A percentile compares a stretch with the other conserved stretches of the same genome.
phyloP scores from a whole-genome alignment of 768 basidiomycete genomes.

The Lactarius deliciosus region DNA sequence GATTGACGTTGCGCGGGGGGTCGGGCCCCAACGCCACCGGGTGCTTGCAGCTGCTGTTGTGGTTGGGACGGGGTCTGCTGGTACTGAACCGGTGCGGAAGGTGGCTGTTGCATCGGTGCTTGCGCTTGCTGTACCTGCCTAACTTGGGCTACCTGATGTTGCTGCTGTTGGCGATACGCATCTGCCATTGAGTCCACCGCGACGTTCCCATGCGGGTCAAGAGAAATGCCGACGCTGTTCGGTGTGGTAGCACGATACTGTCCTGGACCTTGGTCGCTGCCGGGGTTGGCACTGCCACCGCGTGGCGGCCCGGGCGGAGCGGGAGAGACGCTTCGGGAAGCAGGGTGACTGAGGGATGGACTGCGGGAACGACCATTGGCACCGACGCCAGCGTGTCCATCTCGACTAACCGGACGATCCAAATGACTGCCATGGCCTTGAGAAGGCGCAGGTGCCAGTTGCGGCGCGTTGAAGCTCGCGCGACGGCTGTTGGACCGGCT shows the following conservation, averaged over 20 bases:
- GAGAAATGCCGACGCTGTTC: conserved; percentile 76
- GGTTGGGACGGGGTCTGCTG: conserved; percentile 41
- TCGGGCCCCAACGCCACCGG: not conserved
- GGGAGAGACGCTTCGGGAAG: conserved; percentile 57
- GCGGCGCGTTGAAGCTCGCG: conserved; percentile 34
- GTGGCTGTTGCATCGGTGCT: conserved; percentile 39
- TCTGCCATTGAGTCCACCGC: conserved; percentile 78
- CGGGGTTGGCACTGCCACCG: conserved; percentile 19
- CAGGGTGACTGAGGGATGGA: conserved; percentile 44
- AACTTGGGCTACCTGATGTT: conserved; percentile 28
- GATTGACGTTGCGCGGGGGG: conserved; percentile 20
- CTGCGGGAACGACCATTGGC: conserved; percentile 66
- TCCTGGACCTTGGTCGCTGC: conserved; percentile 19
- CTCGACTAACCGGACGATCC: conserved; percentile 54
- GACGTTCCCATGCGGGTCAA: conserved; percentile 80
- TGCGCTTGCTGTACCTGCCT: conserved; percentile 12
- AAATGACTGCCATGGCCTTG: conserved; percentile 33
- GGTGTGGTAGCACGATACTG: conserved; percentile 64
- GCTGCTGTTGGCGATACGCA: conserved; percentile 37
- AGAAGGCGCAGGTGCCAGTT: conserved; percentile 33
- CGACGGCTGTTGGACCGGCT: conserved; percentile 44
- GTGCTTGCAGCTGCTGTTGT: conserved; percentile 29
- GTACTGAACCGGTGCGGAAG: conserved; percentile 38
- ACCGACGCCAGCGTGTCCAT: conserved; percentile 81
- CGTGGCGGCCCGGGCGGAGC: conserved; percentile 33